Conservation (phyloP, 768 basidiomycete species). For the Boletus rufocinnamomeus region DNA sequence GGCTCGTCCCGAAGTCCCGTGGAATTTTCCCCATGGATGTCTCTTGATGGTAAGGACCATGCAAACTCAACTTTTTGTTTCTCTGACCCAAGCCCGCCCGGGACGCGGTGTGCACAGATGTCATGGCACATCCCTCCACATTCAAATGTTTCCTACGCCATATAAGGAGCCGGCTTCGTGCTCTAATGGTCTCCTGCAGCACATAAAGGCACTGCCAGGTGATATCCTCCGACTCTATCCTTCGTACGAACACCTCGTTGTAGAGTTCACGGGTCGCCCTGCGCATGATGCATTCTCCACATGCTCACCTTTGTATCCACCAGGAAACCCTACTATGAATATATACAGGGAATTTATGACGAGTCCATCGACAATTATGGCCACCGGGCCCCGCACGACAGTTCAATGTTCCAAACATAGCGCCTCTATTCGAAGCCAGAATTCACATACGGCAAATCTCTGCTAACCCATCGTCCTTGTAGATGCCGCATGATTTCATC, state of each 20-base stretch:
- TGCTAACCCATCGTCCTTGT: background rate
- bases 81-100: background rate
- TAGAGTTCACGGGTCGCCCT: background rate
- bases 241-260: background rate
- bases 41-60: background rate
- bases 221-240: background rate
- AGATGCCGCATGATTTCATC: background rate
- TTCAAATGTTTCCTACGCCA: too few relatives aligned
- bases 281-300: background rate
- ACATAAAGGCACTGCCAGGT: background rate
- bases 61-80: background rate
- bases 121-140: background rate
- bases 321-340: background rate
- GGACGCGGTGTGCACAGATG: too few relatives aligned
- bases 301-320: background rate
- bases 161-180: background rate
- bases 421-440: too few relatives aligned
- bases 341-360: background rate
- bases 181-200: background rate
- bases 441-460: background rate
- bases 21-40: background rate
- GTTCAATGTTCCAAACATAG: background rate
- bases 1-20: background rate
- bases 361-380: background rate
- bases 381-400: background rate